These are phyloP conservation scores for Calonectria leucothoes DNA, from an alignment of 2,329 filamentous ascomycete species.

Conservation along the genomic window DNA sequence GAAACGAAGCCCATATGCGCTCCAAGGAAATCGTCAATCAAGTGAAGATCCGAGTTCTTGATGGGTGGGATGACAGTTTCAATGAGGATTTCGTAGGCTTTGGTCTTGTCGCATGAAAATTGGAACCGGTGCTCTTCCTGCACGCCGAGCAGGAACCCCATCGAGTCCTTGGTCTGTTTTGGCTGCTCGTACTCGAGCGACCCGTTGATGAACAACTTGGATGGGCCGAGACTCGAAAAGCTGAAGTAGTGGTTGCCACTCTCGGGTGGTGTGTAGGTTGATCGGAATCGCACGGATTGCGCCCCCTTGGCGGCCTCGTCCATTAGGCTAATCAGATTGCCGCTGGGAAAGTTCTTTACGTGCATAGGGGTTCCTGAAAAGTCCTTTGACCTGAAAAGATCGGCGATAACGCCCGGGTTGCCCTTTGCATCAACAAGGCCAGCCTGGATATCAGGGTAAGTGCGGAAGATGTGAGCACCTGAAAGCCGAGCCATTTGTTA, in stretches of 20 bases:
- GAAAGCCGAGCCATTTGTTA: background rate
- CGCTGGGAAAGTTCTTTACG: background rate
- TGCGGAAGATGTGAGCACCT: background rate
- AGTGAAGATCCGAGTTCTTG: background rate
- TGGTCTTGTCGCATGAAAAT: background rate
- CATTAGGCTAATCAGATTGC: background rate
- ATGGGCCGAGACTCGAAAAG: constrained; percentile 4
- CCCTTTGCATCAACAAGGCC: background rate
- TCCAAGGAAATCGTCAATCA: background rate
- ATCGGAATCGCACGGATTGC: background rate
- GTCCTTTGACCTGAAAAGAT: background rate
- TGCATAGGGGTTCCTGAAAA: background rate
- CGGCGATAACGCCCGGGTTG: background rate
- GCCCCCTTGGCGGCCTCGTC: background rate
- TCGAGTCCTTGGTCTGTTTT: background rate
- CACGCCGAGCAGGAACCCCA: constrained; percentile 2
- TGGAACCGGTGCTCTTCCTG: background rate
- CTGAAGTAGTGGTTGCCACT: constrained; percentile 14
- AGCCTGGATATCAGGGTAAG: background rate
- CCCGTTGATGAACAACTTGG: constrained; percentile 8
- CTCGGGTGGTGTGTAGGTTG: background rate
- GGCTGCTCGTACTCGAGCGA: background rate
- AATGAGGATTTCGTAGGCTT: background rate
- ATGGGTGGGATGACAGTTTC: background rate
- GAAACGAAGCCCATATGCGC: constrained; percentile 38